phyloP scores from a whole-genome alignment of 495 filamentous ascomycete genomes.

The Aspergillus leporis region DNA sequence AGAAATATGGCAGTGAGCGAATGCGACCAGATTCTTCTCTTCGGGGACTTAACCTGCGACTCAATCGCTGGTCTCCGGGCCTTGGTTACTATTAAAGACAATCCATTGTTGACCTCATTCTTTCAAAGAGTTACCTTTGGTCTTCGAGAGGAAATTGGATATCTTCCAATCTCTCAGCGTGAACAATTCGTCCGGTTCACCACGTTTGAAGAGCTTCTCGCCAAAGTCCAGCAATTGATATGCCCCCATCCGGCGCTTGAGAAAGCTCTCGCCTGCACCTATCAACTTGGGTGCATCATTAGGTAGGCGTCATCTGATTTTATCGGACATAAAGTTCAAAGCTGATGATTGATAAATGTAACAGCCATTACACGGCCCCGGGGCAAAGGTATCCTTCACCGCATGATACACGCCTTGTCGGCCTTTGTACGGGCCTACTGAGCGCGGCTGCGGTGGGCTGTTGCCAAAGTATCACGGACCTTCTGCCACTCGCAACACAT shows the following conservation, averaged over 20 bases:
- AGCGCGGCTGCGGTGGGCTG: conserved; percentile 15
- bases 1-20: neutral
- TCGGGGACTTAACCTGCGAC: conserved; percentile 1
- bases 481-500: conserved; percentile 14
- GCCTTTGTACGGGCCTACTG: conserved; percentile 16
- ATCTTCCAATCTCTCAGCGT: neutral
- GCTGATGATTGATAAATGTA: neutral
- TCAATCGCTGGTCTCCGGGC: neutral
- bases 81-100: neutral
- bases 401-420: conserved; percentile 8
- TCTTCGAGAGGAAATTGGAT: neutral
- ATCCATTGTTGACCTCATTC: neutral
- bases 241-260: neutral
- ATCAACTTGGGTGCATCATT: neutral
- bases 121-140: neutral
- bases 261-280: neutral
- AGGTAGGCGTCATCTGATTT: neutral
- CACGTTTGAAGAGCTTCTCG: neutral
- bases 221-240: neutral
- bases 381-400: conserved; percentile 7
- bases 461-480: conserved; percentile 3
- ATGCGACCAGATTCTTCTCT: neutral
- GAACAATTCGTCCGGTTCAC: neutral
- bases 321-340: neutral
- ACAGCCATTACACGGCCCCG: neutral